Evolutionary conservation across 1,284 basidiomycete genomes (phyloP).

Genomic region (Cystobasidium slooffiae): DNA sequence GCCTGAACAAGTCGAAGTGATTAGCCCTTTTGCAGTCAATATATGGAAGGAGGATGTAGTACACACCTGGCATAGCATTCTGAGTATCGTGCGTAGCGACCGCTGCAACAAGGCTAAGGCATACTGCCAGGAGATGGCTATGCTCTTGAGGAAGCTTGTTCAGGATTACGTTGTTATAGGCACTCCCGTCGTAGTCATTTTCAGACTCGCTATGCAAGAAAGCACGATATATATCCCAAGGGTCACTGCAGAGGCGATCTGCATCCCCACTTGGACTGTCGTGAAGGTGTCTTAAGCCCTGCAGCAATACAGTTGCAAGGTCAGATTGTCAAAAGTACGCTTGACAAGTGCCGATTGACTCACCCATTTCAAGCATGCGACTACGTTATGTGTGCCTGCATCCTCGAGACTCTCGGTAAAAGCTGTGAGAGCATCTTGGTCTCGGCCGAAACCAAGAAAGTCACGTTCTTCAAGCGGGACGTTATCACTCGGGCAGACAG

Average conservation of each 20-base stretch:
- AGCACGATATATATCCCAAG: conserved; percentile 25
- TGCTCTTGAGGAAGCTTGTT: background rate
- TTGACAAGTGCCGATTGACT: background rate
- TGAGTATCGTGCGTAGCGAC: conserved; percentile 36
- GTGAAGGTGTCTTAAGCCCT: conserved; percentile 27
- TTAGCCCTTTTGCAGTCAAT: background rate
- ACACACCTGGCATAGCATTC: conserved; percentile 42
- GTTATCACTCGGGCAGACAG: conserved; percentile 18
- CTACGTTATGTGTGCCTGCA: conserved; percentile 40
- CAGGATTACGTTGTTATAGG: conserved; percentile 5
- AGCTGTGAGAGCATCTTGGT: conserved; percentile 2
- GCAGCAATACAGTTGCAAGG: background rate
- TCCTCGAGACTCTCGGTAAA: conserved; percentile 20
- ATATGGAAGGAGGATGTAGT: background rate
- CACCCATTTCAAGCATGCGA: conserved; percentile 44
- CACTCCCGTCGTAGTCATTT: background rate
- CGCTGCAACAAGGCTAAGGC: conserved; percentile 27
- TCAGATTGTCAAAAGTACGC: background rate
- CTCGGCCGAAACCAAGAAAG: conserved; percentile 16
- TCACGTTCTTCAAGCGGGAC: conserved; percentile 23
- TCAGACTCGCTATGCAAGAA: conserved; percentile 7
- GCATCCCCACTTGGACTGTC: conserved; percentile 30
- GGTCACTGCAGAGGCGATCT: background rate
- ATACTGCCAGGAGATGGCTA: conserved; percentile 14
- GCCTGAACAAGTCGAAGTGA: conserved; percentile 1